Evolutionary conservation across 495 filamentous ascomycete species (phyloP).

Genomic region (Neurospora africana): DNA sequence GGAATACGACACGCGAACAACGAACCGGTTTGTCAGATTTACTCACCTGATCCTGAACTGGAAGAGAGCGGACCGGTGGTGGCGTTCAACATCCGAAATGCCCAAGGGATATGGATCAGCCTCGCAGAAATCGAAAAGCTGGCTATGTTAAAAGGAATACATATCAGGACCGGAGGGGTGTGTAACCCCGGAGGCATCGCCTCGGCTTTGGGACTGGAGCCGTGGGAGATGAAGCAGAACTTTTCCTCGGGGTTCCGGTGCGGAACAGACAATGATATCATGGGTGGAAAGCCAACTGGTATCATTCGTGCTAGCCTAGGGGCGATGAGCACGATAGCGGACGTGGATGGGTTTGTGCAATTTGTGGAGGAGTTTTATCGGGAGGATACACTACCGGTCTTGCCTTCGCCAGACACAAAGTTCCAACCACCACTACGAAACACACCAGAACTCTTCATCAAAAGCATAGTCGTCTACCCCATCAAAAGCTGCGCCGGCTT

Average conservation of each 20-base stretch:
- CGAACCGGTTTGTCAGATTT: constrained; percentile 52
- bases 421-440: not conserved
- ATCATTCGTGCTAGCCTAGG: constrained; percentile 78
- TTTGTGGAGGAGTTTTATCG: constrained; percentile 76
- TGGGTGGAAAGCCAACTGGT: constrained; percentile 76
- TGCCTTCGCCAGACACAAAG: not conserved
- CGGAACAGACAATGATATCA: constrained; percentile 68
- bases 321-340: constrained; percentile 73
- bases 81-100: constrained; percentile 70
- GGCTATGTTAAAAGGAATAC: constrained; percentile 64
- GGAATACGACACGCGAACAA: constrained; percentile 59
- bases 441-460: constrained; percentile 31
- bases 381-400: constrained; percentile 23
- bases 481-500: constrained; percentile 84
- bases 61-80: constrained; percentile 56
- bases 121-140: constrained; percentile 79
- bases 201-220: constrained; percentile 51
- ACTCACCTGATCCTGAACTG: constrained; percentile 34
- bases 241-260: constrained; percentile 73
- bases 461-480: constrained; percentile 62
- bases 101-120: constrained; percentile 59
- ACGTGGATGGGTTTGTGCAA: constrained; percentile 56
- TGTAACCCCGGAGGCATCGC: constrained; percentile 89
- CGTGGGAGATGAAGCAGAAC: constrained; percentile 70
- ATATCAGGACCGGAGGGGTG: constrained; percentile 73